Base-by-base conservation (phyloP, 1,284 basidiomycete species). In the Singerocomus rubriflavus region DNA sequence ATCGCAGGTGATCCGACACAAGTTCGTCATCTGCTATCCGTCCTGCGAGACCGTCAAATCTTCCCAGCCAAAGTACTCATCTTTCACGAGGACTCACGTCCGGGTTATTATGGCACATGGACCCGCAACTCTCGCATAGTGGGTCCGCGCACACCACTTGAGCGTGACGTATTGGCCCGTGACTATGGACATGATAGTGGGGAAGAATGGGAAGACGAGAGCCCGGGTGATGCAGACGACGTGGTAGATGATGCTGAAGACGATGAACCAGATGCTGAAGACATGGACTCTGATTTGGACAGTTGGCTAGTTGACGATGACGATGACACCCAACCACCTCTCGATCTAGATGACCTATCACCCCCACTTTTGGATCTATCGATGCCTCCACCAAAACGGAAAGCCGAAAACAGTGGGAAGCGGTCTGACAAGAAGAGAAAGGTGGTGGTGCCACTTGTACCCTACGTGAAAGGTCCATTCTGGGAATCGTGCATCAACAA, bases 91-190 rank as follows among this genome's bases (percentile, higher is more conserved):
- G 88, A 93, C 64, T 75, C 77, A 0, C 81, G 91, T 31, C 91
- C 91, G 16, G 90, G 89, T 2, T 94, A 92, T 67, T 85, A 84
- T 59, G 91, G 91, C 26, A 93, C 91, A 14, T 93, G 88, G 86
- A 91, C 90, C 10, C 82, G 85, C 44, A 80, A 74, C 52, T 91
- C 88, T 21, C 73, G 73, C 13, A 68, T 80, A 45, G 80, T 94
- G 50, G 83, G 86, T 2, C 82, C 88, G 8, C 80, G 91, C n/a
- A 78, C 74, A 30, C 90, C 92, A 2, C 83, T 91, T 53, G 79
- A 75, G 4, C 77, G 78, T 54, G 92, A 94, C 60, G 72, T 80
- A 7, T 70, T 83, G 6, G 75, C 79, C 17, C 75, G 87, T 48
- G 89, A 94, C 68, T 94, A 94, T 66, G 76, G 78, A 12, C 90